phyloP scores from a whole-genome alignment of 2,329 filamentous ascomycete genomes.

The Sporothrix mexicana region DNA sequence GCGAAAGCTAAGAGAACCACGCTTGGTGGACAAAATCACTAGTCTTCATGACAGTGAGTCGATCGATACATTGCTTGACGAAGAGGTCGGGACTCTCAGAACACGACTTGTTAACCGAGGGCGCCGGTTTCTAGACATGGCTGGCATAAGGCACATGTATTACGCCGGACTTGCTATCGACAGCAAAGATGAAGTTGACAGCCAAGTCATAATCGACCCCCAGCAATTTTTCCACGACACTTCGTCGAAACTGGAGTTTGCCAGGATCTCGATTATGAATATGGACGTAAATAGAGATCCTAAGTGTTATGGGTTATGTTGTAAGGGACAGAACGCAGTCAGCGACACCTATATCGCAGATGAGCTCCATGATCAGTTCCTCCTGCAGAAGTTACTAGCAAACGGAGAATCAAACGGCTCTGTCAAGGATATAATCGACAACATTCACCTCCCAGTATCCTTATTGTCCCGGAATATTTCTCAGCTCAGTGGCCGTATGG shows the following conservation, averaged over 20 bases:
- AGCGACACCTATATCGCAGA: no score
- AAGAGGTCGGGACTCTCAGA: neutral
- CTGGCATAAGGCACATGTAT: neutral
- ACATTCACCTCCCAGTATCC: neutral
- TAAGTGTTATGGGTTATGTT: no score
- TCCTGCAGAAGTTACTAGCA: no score
- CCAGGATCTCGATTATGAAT: no score
- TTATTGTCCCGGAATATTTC: neutral
- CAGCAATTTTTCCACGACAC: neutral
- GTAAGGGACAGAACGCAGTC: no score
- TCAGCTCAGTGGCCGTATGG: neutral
- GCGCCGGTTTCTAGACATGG: neutral
- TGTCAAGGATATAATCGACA: neutral
- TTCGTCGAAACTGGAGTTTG: no score
- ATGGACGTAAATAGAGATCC: no score
- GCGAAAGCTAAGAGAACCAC: neutral
- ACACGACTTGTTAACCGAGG: neutral
- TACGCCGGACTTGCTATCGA: neutral
- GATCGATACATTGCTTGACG: neutral
- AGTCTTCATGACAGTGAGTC: neutral
- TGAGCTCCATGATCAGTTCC: no score
- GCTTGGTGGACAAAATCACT: neutral
- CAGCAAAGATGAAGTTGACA: neutral
- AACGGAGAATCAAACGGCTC: no score
- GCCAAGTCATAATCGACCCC: slow-evolving; percentile 8